Percentiles rank a stretch among this genome's conserved stretches.
phyloP scores from a whole-genome alignment of 345 rosid species.

The Salix koriyanagi region DNA sequence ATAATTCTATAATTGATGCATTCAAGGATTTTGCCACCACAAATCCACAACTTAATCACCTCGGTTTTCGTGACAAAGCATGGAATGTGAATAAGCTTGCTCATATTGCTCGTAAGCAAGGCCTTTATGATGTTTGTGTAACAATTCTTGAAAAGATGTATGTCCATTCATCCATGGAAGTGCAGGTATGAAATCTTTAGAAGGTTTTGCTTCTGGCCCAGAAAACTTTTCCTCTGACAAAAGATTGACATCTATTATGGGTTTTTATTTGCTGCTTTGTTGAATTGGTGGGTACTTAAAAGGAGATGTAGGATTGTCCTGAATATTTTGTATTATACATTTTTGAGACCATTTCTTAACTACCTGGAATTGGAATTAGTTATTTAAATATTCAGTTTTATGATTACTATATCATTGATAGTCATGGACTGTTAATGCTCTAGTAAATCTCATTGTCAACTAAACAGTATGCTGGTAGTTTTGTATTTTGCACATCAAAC shows the following conservation, averaged over 20 bases:
- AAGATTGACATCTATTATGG: background rate
- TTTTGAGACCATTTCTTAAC: background rate
- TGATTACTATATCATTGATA: background rate
- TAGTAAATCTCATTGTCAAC: background rate
- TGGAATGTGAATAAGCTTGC: constrained; percentile 99
- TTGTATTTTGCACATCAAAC: background rate
- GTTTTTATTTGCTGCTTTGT: background rate
- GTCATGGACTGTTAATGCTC: background rate
- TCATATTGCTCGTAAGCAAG: constrained; percentile 92
- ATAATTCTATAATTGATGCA: constrained; percentile 85
- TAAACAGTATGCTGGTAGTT: background rate
- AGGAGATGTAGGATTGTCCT: background rate
- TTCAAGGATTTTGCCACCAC: constrained; percentile 73
- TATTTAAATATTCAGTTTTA: background rate
- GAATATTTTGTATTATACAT: background rate
- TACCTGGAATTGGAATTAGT: too few relatives aligned
- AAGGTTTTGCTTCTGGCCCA: background rate
- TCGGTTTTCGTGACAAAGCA: constrained; percentile 96
- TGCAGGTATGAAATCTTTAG: constrained; percentile 58
- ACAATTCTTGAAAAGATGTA: constrained; percentile 92
- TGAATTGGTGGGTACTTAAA: background rate
- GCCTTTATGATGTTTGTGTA: constrained; percentile 92
- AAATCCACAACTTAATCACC: constrained; percentile 88
- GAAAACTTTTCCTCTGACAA: background rate
- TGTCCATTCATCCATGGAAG: constrained; percentile 98